Evolutionary conservation across 257 asterid genomes (phyloP).

Genomic region (Solanum etuberosum): DNA sequence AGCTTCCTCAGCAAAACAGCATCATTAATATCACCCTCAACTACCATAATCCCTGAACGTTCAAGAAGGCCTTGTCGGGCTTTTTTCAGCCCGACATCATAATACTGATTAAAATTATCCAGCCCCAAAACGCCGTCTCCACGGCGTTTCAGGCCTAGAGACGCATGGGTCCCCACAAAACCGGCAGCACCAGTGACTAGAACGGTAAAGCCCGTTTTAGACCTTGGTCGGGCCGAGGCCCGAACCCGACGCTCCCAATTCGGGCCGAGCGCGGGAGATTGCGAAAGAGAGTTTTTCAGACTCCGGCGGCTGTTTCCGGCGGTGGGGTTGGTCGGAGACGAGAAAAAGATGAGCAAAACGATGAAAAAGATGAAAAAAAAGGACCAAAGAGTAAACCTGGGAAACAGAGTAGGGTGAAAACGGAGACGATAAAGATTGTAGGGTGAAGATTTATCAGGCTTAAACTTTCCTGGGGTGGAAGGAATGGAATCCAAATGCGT

Average conservation of each 20-base stretch:
- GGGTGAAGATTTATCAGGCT: conserved; percentile 34
- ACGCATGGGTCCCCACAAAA: conserved; percentile 64
- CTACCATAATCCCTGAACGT: conserved; percentile 37
- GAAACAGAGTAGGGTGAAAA: conserved; percentile 27
- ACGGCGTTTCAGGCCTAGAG: conserved; percentile 42
- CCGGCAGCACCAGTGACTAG: conserved; percentile 87
- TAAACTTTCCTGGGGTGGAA: conserved; percentile 54
- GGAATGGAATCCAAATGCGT: conserved; percentile 60
- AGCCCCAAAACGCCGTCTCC: conserved; percentile 83
- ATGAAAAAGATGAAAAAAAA: conserved; percentile 32
- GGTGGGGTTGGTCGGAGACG: conserved; percentile 31
- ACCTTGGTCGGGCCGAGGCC: conserved; percentile 48
- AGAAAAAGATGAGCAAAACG: conserved; percentile 33
- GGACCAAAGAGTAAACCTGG: conserved; percentile 63
- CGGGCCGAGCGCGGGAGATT: conserved; percentile 3
- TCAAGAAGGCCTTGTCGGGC: conserved; percentile 51
- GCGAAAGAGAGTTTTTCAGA: background rate
- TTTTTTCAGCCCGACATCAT: conserved; percentile 61
- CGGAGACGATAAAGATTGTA: conserved; percentile 50
- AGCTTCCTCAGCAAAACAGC: conserved; percentile 35
- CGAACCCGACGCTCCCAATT: conserved; percentile 51
- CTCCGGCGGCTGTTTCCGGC: conserved; percentile 13
- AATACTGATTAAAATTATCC: conserved; percentile 64
- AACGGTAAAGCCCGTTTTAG: conserved; percentile 37
- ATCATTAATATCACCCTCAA: conserved; percentile 57